These are phyloP conservation scores for Stylonectria norvegica DNA, from an alignment of 2,329 filamentous ascomycete genomes.

Conservation along the genomic window DNA sequence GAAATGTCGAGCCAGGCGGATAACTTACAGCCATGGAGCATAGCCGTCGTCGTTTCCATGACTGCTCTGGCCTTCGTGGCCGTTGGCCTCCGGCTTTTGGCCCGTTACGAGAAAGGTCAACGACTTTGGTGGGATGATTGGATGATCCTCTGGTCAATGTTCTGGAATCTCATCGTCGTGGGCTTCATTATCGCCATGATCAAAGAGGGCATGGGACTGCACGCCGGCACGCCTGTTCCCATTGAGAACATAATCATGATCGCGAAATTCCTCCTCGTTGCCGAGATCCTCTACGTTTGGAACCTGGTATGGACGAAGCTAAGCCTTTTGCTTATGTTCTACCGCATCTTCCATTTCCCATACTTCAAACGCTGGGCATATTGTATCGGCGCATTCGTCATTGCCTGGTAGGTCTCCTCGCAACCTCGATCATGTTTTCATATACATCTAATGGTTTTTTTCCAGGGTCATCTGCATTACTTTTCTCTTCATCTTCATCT, in stretches of 20 bases:
- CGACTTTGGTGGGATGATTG: conserved; percentile 51
- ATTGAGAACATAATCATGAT: conserved; percentile 38
- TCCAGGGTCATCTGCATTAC: conserved; percentile 39
- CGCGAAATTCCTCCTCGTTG: conserved; percentile 46
- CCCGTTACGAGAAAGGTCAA: conserved; percentile 41
- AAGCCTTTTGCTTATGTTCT: conserved; percentile 50
- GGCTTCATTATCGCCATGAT: conserved; percentile 50
- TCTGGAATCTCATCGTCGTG: conserved; percentile 43
- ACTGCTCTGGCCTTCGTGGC: conserved; percentile 38
- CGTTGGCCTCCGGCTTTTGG: conserved; percentile 39
- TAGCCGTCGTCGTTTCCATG: conserved; percentile 38
- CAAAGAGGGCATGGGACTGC: conserved; percentile 44
- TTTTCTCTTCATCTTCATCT: conserved; percentile 51
- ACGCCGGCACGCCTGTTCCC: conserved; percentile 39
- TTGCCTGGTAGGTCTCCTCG: conserved; percentile 35
- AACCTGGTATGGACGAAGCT: conserved; percentile 50
- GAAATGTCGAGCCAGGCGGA: conserved; percentile 6
- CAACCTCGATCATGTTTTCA: not conserved
- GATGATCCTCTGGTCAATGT: conserved; percentile 47
- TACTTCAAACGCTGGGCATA: conserved; percentile 42
- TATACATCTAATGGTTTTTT: not conserved
- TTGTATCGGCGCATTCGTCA: conserved; percentile 40
- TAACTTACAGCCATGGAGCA: conserved; percentile 42
- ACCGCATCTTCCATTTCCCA: conserved; percentile 46
- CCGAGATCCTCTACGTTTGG: conserved; percentile 46